These are phyloP conservation scores for Colletotrichum paranaense DNA, from an alignment of 2,329 filamentous ascomycete genomes.

Conservation along the genomic window DNA sequence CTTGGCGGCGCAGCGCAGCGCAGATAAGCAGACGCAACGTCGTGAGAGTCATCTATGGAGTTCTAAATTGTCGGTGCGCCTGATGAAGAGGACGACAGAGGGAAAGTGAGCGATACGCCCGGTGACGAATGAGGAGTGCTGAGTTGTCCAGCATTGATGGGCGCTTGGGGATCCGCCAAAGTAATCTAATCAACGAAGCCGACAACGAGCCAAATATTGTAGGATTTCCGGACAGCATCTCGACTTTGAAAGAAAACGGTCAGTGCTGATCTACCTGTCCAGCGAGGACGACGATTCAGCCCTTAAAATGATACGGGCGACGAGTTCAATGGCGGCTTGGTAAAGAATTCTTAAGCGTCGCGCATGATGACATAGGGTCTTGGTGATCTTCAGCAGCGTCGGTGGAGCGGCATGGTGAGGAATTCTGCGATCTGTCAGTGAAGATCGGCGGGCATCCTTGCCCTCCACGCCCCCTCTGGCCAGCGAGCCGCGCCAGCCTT, in stretches of 20 bases:
- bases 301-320: not conserved
- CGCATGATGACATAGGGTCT: constrained; percentile 3
- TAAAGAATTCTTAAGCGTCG: not conserved
- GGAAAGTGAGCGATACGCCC: not conserved
- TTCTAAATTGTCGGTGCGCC: not conserved
- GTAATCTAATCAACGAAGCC: not conserved
- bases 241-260: not conserved
- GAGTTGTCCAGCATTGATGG: not conserved
- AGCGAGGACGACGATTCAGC: not conserved
- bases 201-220: not conserved
- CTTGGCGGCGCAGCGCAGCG: not conserved
- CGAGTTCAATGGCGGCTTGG: not conserved
- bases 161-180: not conserved
- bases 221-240: not conserved
- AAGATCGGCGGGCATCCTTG: constrained; percentile 27
- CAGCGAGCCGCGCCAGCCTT: constrained; percentile 10
- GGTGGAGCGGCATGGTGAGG: not conserved
- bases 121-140: not conserved
- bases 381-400: constrained; percentile 24
- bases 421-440: constrained; percentile 20
- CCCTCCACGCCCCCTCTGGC: not conserved
- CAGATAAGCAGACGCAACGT: not conserved
- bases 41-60: not conserved
- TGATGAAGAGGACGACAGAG: not conserved
- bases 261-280: not conserved